Conservation (phyloP, 2,329 filamentous ascomycete genomes). For the Colletotrichum incanum region DNA sequence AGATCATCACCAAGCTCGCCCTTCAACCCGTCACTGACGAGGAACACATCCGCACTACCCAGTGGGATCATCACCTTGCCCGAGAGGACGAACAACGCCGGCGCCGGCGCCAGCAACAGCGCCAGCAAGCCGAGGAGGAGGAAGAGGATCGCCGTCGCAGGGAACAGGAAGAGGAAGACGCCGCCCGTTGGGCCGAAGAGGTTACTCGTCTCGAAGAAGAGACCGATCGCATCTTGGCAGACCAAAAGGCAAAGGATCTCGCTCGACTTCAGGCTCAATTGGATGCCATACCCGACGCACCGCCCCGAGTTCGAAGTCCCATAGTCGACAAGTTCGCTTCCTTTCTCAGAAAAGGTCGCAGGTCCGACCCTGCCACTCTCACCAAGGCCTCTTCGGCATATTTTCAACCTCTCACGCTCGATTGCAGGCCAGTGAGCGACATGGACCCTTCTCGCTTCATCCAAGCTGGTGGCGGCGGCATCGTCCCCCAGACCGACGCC, state of each 20-base stretch:
- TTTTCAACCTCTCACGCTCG: conserved; percentile 33
- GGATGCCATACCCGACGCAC: conserved; percentile 53
- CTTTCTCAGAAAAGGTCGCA: conserved; percentile 58
- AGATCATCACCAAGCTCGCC: conserved; percentile 41
- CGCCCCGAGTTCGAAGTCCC: conserved; percentile 55
- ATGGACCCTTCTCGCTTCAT: conserved; percentile 52
- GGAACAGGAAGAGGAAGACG: conserved; percentile 46
- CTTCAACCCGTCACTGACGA: conserved; percentile 24
- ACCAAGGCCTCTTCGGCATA: conserved; percentile 33
- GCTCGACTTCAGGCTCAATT: conserved; percentile 62
- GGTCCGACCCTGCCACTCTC: conserved; percentile 52
- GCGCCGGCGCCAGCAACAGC: conserved; percentile 39
- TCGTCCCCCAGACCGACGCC: conserved; percentile 75
- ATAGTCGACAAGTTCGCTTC: conserved; percentile 66
- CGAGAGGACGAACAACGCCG: conserved; percentile 18
- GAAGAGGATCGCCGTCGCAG: conserved; percentile 34
- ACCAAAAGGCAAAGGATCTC: conserved; percentile 66
- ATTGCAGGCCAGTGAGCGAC: conserved; percentile 32
- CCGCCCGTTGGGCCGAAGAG: conserved; percentile 55
- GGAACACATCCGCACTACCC: conserved; percentile 7
- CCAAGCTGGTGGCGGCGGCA: conserved; percentile 62
- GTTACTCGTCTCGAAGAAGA: conserved; percentile 63
- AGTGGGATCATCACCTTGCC: conserved; percentile 26
- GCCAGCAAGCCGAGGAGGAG: conserved; percentile 24
- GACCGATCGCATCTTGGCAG: conserved; percentile 63